Evolutionary conservation across 805 yeast species (phyloP), one percentile per base, ranked within the genome.

Genomic region (Metschnikowia similis): DNA sequence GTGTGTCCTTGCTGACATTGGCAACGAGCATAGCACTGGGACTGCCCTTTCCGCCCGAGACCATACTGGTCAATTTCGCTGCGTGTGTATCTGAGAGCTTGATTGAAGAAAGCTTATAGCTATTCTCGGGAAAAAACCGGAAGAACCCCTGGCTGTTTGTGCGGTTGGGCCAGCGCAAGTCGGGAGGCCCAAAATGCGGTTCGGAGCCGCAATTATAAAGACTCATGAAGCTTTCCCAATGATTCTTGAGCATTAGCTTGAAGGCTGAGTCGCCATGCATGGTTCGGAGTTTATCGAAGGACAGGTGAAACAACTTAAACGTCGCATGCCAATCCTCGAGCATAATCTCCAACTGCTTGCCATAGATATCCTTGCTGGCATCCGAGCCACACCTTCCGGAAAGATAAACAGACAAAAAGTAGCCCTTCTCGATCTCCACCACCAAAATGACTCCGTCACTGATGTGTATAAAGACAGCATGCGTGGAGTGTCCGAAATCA

Each of bases 141-240:
- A 72, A 56, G 36, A 71, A 64, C 5, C 77, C 77, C 35, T 55
- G 56, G 50, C 65, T 64, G 53, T 71, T 72, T 36, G 70, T 49
- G 42, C 56, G 47, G 43, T 69, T 68, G 30, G 71, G 68, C 77
- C 77, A 73, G 14, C 48, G 49, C n/a, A 67, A 53, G 28, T 26
- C 16, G 50, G 56, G 1, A 55, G 59, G 39, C 61, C 69, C 51
- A 53, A 54, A 47, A 41, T 56, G 51, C 47, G 57, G 27, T 47
- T 54, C 45, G 52, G 48, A 35, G 7, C 51, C 64, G 6, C 42
- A 34, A 50, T 72, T 70, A 49, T 59, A 69, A 35, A 51, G 57
- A 1, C 35, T 27, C 21, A 67, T 26, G 45, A 71, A 71, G 10
- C 63, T 63, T 0, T 44, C 32, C 75, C 75, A 72, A 50, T 57